phyloP scores from a whole-genome alignment of 2,329 filamentous ascomycete genomes.

The Calonectria multiphialidica region DNA sequence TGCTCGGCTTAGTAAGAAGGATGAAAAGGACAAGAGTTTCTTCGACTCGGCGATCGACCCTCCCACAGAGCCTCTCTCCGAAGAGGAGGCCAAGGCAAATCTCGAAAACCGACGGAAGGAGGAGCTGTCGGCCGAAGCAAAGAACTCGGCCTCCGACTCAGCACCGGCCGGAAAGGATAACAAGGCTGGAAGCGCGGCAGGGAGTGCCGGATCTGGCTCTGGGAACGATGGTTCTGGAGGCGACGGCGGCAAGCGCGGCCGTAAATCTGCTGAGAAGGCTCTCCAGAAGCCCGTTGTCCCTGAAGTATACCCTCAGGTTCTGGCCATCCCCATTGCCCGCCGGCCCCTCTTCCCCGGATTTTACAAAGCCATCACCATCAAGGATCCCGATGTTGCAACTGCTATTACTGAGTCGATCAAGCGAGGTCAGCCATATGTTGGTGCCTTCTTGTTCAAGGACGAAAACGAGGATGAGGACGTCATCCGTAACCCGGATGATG shows the following conservation, averaged over 20 bases:
- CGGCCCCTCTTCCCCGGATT: conserved; percentile 96
- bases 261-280: conserved; percentile 78
- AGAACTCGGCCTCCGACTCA: conserved; percentile 56
- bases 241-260: conserved; percentile 78
- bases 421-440: conserved; percentile 95
- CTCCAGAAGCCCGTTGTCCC: conserved; percentile 91
- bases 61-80: conserved; percentile 60
- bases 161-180: conserved; percentile 66
- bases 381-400: conserved; percentile 89
- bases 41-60: conserved; percentile 61
- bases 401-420: conserved; percentile 98
- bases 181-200: conserved; percentile 69
- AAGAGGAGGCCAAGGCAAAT: conserved; percentile 66
- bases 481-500: conserved; percentile 90
- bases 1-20: conserved; percentile 49
- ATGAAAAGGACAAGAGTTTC: conserved; percentile 58
- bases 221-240: conserved; percentile 67
- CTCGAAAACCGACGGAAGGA: conserved; percentile 60
- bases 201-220: conserved; percentile 62
- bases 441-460: conserved; percentile 97
- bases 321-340: conserved; percentile 96
- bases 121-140: conserved; percentile 61
- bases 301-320: conserved; percentile 96
- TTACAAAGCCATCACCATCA: conserved; percentile 98
- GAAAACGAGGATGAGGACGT: conserved; percentile 94